Evolutionary conservation across 257 asterid genomes (phyloP).

Genomic region (Gentiana straminea): DNA sequence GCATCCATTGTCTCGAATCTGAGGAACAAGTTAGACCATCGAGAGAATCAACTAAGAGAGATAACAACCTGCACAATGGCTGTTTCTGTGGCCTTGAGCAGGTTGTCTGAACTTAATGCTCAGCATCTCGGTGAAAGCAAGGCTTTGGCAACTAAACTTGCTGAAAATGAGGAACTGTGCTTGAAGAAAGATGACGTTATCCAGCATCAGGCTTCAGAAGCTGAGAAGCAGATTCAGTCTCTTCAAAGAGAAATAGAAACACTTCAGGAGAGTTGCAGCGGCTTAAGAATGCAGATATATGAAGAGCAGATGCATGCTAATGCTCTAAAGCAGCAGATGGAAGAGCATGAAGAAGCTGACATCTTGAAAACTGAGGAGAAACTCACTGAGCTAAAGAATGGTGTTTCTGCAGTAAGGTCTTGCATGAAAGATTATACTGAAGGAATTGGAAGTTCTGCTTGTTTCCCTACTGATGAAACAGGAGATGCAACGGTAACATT

Average conservation of each 20-base stretch:
- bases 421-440: conserved; percentile 38
- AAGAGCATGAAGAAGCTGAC: conserved; percentile 35
- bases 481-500: conserved; percentile 43
- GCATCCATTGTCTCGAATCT: conserved; percentile 37
- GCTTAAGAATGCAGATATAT: conserved; percentile 29
- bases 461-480: conserved; percentile 17
- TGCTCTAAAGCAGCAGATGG: conserved; percentile 36
- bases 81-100: conserved; percentile 60
- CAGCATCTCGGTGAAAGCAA: conserved; percentile 26
- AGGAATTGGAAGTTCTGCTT: conserved; percentile 19
- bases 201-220: conserved; percentile 36
- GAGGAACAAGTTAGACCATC: conserved; percentile 33
- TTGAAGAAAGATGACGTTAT: conserved; percentile 28
- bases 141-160: conserved; percentile 32
- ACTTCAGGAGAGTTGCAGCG: conserved; percentile 33
- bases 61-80: conserved; percentile 73
- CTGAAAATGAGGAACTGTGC: conserved; percentile 31
- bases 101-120: conserved; percentile 59
- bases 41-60: conserved; percentile 42
- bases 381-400: conserved; percentile 46
- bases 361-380: conserved; percentile 48
- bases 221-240: conserved; percentile 34
- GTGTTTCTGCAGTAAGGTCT: conserved; percentile 44
- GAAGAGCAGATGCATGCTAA: conserved; percentile 33
- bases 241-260: conserved; percentile 35